Evolutionary conservation across 1,284 basidiomycete species (phyloP).

Genomic region (Moesziomyces sp.): DNA sequence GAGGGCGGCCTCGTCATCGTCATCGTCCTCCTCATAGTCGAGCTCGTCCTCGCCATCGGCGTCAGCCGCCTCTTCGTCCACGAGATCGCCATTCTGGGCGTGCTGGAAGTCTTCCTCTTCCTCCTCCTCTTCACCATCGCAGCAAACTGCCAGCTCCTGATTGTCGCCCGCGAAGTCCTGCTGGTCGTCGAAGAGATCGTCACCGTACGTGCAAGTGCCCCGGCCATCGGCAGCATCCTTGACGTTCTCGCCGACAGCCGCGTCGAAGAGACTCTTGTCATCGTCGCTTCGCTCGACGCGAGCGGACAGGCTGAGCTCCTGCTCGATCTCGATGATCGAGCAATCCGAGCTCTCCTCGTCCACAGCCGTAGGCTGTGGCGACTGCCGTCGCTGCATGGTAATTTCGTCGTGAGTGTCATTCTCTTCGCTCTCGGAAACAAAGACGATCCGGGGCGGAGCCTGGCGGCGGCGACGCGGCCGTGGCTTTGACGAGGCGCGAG

Average conservation of each 20-base stretch:
- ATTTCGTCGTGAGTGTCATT: not conserved
- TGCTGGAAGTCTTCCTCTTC: no score
- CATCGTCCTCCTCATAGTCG: no score
- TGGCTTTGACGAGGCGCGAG: not conserved
- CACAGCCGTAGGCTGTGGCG: no score
- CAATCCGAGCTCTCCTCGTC: no score
- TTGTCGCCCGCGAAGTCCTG: not conserved
- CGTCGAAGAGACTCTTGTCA: no score
- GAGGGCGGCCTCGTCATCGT: conserved; percentile 3
- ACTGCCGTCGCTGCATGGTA: no score
- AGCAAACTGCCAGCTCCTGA: no score
- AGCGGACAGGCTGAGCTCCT: no score
- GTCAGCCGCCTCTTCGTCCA: not conserved
- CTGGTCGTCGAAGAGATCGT: not conserved
- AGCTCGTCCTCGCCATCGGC: not conserved
- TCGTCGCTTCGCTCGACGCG: no score
- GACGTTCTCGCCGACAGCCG: not conserved
- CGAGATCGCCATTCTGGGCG: not conserved
- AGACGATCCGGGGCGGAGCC: conserved; percentile 8
- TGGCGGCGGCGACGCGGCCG: conserved; percentile 12
- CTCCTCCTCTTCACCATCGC: not conserved
- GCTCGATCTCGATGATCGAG: no score
- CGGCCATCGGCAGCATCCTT: no score
- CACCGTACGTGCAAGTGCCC: no score
- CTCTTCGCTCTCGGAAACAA: not conserved